A percentile compares a stretch with the other conserved stretches of the same genome.
Conservation (phyloP, 1,284 basidiomycete genomes). For the Ganoderma sinense region DNA sequence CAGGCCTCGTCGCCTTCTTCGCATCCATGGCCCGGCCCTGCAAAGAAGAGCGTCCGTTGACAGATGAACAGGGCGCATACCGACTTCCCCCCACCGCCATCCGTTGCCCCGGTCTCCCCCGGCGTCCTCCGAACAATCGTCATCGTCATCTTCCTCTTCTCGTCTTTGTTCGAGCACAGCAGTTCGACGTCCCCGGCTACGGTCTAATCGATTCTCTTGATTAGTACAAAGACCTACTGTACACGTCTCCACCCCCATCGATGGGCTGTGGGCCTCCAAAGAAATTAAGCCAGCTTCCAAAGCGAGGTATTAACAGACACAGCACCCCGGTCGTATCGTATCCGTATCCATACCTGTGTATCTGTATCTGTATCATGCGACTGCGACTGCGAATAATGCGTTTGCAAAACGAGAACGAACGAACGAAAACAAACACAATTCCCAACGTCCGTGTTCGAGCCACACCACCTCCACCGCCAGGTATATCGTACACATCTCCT, state of each 20-base stretch:
- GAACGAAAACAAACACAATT: constrained; percentile 2
- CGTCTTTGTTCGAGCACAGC: background rate
- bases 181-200: background rate
- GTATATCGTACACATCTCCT: constrained; percentile 17
- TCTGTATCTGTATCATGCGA: background rate
- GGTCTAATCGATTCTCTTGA: background rate
- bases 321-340: constrained; percentile 1
- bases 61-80: constrained; percentile 4
- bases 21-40: background rate
- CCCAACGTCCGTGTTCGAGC: background rate
- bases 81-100: constrained; percentile 3
- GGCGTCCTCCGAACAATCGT: background rate
- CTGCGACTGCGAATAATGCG: background rate
- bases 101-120: constrained; percentile 8
- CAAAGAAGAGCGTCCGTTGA: background rate
- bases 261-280: background rate
- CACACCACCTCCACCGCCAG: background rate
- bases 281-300: background rate
- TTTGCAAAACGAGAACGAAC: background rate
- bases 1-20: background rate
- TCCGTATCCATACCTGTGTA: background rate
- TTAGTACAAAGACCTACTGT: constrained; percentile 1
- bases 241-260: background rate
- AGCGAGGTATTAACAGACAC: background rate
- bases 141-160: background rate